Evolutionary conservation across 345 rosid genomes (phyloP).

Genomic region (Eucalyptus sp.): DNA sequence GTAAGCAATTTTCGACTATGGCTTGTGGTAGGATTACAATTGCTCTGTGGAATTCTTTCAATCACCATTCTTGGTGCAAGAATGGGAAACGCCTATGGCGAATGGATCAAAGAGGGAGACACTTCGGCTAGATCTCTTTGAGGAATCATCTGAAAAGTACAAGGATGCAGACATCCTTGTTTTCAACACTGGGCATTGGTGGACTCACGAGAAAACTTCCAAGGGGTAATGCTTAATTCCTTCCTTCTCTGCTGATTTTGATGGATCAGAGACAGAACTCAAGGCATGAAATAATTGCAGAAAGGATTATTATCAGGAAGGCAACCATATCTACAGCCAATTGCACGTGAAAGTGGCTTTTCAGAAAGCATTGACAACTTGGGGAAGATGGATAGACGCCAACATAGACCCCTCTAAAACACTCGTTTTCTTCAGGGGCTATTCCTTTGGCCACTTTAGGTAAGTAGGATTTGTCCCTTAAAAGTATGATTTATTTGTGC

Average conservation of each 20-base stretch:
- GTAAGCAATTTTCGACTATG: not conserved
- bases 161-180: constrained; percentile 28
- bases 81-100: not conserved
- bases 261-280: not conserved
- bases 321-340: constrained; percentile 9
- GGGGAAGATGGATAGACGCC: constrained; percentile 36
- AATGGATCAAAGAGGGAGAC: constrained; percentile 23
- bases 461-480: not conserved
- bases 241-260: not conserved
- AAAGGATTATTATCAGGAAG: constrained; percentile 36
- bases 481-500: not conserved
- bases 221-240: constrained; percentile 13
- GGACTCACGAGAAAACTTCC: constrained; percentile 46
- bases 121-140: constrained; percentile 30
- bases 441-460: constrained; percentile 28
- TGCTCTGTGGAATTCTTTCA: constrained; percentile 14
- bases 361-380: constrained; percentile 28
- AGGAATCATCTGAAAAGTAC: constrained; percentile 9
- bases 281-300: not conserved
- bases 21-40: constrained; percentile 21
- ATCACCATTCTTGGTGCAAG: constrained; percentile 3
- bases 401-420: constrained; percentile 18
- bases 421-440: constrained; percentile 30
- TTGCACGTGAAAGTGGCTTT: constrained; percentile 20
- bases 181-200: constrained; percentile 53